Evolutionary conservation across 225 moss, liverwort and hornwort species (phyloP), one percentile per base, ranked within the genome.

Genomic region (Ulota crispa): DNA sequence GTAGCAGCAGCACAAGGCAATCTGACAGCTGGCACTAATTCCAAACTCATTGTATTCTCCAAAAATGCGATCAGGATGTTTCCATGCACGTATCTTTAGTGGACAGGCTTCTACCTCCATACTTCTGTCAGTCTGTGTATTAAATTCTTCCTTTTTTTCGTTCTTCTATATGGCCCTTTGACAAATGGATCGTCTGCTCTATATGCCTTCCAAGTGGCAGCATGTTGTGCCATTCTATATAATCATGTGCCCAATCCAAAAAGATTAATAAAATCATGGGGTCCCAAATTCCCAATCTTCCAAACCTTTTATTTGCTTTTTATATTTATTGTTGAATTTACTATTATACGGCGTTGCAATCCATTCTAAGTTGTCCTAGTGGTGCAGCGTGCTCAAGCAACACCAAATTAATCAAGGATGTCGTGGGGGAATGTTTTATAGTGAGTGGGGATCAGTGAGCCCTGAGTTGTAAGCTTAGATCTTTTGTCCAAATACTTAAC

Each of bases 1-100:
- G 12, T 4, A 45, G 0, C 2, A 8, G 8, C 0, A 0, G 30
- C 43, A 1, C 63, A 16, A 43, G 0, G 0, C 0, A 0, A 31
- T 2, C 6, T 0, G 16, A n/a, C 77, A n/a, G 1, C 64, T 64
- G 50, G 15, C 0, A 0, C 13, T 6, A 10, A 1, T 16, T 64
- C 64, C 76, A 64, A n/a, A 50, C 6, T n/a, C 16, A n/a, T 34
- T 3, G 64, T 16, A 34, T 9, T 4, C n/a, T 77, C 52, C 41
- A 0, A 41, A 27, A 27, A 59, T 34, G n/a, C 64, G 30, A 23
- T 60, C 4, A 20, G 24, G n/a, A 41, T 14, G 68, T 24, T 2
- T 31, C 12, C 45, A 63, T 21, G 43, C 19, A 11, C 1, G 2
- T 30, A 3, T 12, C 45, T 31, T 20, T 47, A 3, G 5, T 3